phyloP scores from a whole-genome alignment of 192 early-diverging fungal genomes.

The Podochytrium sp. region DNA sequence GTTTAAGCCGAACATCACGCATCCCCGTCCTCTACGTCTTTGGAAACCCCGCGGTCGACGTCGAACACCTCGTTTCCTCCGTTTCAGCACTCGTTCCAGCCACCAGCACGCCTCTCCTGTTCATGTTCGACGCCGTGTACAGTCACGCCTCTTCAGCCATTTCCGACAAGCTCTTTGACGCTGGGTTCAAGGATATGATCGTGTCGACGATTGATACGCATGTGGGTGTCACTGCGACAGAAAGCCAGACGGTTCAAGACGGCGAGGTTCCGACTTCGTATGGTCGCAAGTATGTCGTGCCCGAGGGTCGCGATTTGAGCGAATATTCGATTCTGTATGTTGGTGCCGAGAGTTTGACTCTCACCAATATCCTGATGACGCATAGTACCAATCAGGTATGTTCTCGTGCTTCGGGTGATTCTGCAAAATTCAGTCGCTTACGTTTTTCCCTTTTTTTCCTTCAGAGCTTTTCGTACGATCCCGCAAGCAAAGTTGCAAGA shows the following conservation, averaged over 20 bases:
- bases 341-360: constrained; percentile 77
- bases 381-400: constrained; percentile 60
- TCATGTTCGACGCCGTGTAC: constrained; percentile 81
- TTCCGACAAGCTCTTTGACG: background rate
- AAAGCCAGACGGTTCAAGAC: no score
- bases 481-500: constrained; percentile 54
- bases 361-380: constrained; percentile 89
- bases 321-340: constrained; percentile 83
- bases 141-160: constrained; percentile 50
- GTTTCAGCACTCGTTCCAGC: constrained; percentile 47
- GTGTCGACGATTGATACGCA: constrained; percentile 12
- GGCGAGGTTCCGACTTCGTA: no score
- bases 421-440: background rate
- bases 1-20: constrained; percentile 80
- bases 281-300: constrained; percentile 16
- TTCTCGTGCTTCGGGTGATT: background rate
- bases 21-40: constrained; percentile 88
- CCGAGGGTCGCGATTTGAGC: constrained; percentile 43
- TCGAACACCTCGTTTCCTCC: constrained; percentile 52
- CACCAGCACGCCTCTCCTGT: constrained; percentile 56
- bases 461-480: constrained; percentile 72
- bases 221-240: background rate
- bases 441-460: constrained; percentile 16
- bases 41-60: constrained; percentile 73
- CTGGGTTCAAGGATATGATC: constrained; percentile 13